These are phyloP conservation scores for Hemisphaericaspora subhashii DNA, from an alignment of 1,139 yeast genomes.

Conservation along the genomic window DNA sequence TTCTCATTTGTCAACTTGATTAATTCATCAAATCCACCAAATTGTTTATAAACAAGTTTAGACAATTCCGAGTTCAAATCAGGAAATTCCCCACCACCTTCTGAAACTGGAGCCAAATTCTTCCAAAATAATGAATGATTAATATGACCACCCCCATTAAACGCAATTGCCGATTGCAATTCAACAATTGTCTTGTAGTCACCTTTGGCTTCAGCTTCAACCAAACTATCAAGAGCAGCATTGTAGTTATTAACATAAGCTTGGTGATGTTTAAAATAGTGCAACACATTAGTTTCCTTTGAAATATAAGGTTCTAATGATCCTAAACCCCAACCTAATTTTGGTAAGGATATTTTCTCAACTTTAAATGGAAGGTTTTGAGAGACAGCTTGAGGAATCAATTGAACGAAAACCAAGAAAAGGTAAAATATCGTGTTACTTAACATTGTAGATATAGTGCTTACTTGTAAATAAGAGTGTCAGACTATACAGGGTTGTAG, in stretches of 20 bases:
- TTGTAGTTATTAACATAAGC: constrained; percentile 91
- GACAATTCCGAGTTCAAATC: constrained; percentile 56
- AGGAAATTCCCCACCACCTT: constrained; percentile 87
- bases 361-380: not conserved
- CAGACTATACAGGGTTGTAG: too few relatives aligned
- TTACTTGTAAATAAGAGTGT: too few relatives aligned
- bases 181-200: constrained; percentile 68
- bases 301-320: constrained; percentile 91
- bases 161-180: constrained; percentile 79
- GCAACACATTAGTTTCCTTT: constrained; percentile 86
- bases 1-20: constrained; percentile 68
- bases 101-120: constrained; percentile 77
- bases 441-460: too few relatives aligned
- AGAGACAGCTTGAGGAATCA: not conserved
- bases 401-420: not conserved
- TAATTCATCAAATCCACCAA: constrained; percentile 76
- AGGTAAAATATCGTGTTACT: too few relatives aligned
- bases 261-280: constrained; percentile 92
- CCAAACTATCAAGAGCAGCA: constrained; percentile 74
- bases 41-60: constrained; percentile 63
- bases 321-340: constrained; percentile 81
- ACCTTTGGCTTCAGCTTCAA: constrained; percentile 66
- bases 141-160: constrained; percentile 94
- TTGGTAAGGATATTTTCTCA: constrained; percentile 69
- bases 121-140: constrained; percentile 92